Conservation (phyloP, 2,329 filamentous ascomycete genomes). For the Hirsutella rhossiliensis region DNA sequence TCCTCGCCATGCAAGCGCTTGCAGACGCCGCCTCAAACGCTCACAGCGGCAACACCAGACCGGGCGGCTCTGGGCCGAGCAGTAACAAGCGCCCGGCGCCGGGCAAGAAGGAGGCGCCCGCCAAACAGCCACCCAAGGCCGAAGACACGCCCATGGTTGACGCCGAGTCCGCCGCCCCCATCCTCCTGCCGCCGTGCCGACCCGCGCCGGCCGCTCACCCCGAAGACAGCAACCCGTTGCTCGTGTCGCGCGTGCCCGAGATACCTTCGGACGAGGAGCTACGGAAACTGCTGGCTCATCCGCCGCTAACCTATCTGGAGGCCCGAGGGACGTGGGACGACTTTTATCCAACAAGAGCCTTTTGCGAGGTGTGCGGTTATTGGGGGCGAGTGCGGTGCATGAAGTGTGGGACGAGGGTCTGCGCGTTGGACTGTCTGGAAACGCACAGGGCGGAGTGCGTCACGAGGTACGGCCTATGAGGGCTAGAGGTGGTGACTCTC, state of each 20-base stretch:
- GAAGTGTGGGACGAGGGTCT: conserved; percentile 69
- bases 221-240: conserved; percentile 43
- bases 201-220: conserved; percentile 27
- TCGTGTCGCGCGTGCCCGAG: conserved; percentile 44
- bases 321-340: conserved; percentile 36
- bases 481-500: background rate
- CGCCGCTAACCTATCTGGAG: conserved; percentile 57
- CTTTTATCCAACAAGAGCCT: conserved; percentile 47
- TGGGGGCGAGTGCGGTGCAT: conserved; percentile 67
- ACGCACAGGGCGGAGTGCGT: conserved; percentile 62
- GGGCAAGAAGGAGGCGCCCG: conserved; percentile 13
- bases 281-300: conserved; percentile 47
- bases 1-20: conserved; percentile 49
- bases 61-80: conserved; percentile 16
- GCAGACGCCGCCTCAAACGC: conserved; percentile 24
- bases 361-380: conserved; percentile 73
- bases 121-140: conserved; percentile 10
- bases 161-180: conserved; percentile 7
- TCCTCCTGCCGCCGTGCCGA: conserved; percentile 22
- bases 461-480: conserved; percentile 45
- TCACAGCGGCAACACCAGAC: conserved; percentile 8
- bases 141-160: conserved; percentile 17
- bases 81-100: conserved; percentile 15
- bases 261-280: conserved; percentile 50
- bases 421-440: conserved; percentile 62